Conservation (phyloP, 176 grass and related monocot genomes). For the Neostapfia colusana region DNA sequence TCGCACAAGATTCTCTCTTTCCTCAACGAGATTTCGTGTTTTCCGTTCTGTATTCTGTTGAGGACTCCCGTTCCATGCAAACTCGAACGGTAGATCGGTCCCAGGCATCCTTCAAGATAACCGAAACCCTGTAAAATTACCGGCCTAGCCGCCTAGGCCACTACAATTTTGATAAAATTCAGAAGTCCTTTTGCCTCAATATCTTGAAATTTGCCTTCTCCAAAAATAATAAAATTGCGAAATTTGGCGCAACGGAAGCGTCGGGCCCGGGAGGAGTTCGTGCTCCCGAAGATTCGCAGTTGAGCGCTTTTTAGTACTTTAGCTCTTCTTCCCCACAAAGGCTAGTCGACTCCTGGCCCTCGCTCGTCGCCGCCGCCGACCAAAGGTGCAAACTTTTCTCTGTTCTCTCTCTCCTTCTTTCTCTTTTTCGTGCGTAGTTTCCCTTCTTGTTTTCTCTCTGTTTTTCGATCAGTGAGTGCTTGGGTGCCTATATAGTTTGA, state of each 20-base stretch:
- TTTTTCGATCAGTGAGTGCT: background rate
- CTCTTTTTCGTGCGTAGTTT: background rate
- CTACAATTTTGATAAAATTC: background rate
- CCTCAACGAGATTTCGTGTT: background rate
- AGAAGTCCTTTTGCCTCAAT: background rate
- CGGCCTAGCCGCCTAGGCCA: background rate
- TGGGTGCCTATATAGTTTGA: background rate
- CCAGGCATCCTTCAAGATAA: background rate
- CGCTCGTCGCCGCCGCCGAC: conserved; percentile 5
- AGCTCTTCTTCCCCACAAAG: conserved; percentile 2
- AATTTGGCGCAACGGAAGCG: background rate
- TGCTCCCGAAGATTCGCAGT: conserved; percentile 39
- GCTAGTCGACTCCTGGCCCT: background rate
- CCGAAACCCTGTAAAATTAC: background rate
- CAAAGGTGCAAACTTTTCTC: conserved; percentile 3
- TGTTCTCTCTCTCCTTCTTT: background rate
- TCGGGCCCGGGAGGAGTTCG: conserved; percentile 31
- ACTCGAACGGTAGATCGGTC: background rate
- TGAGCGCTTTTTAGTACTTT: background rate
- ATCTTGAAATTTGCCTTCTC: background rate
- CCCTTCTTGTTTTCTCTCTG: background rate
- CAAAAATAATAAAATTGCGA: background rate
- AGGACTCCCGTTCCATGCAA: background rate
- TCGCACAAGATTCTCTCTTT: background rate
- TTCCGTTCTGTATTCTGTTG: background rate